Evolutionary conservation across 169 alveolate genomes (phyloP).

Genomic region (Plasmodium cynomolgi): DNA sequence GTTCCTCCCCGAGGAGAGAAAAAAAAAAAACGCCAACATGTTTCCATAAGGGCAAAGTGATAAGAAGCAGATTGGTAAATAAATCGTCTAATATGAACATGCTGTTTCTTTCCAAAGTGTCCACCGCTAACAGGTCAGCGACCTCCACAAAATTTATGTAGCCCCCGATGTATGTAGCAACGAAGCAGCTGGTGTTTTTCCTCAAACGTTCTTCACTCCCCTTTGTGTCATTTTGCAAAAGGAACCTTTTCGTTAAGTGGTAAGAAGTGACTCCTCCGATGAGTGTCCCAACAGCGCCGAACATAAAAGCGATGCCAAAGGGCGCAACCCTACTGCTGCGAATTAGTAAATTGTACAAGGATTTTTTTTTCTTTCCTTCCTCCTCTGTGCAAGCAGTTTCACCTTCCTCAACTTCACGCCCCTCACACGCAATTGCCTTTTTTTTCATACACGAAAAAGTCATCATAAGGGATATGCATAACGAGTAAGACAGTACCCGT

Average conservation of each 20-base stretch:
- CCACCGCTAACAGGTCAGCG: conserved; percentile 15
- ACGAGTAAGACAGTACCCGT: conserved; percentile 19
- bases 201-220: neutral
- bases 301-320: conserved; percentile 45
- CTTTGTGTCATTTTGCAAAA: neutral
- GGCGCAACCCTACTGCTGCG: neutral
- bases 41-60: conserved; percentile 40
- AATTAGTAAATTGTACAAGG: conserved; percentile 14
- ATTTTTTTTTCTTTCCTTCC: conserved; percentile 4
- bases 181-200: conserved; percentile 16
- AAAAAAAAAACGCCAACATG: neutral
- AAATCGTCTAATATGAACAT: conserved; percentile 50
- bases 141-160: conserved; percentile 44
- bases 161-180: conserved; percentile 54
- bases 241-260: conserved; percentile 5
- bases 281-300: conserved; percentile 23
- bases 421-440: conserved; percentile 2
- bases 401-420: neutral
- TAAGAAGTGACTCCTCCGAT: conserved; percentile 35
- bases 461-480: conserved; percentile 55
- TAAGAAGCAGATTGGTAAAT: conserved; percentile 32
- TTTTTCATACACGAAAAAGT: conserved; percentile 38
- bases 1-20: neutral
- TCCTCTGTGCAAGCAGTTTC: conserved; percentile 3
- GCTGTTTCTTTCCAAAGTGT: conserved; percentile 4